A percentile compares a stretch with the other conserved stretches of the same genome.
These are phyloP conservation scores for Fusarium stilboides DNA, from an alignment of 2,329 filamentous ascomycete genomes.

Conservation along the genomic window DNA sequence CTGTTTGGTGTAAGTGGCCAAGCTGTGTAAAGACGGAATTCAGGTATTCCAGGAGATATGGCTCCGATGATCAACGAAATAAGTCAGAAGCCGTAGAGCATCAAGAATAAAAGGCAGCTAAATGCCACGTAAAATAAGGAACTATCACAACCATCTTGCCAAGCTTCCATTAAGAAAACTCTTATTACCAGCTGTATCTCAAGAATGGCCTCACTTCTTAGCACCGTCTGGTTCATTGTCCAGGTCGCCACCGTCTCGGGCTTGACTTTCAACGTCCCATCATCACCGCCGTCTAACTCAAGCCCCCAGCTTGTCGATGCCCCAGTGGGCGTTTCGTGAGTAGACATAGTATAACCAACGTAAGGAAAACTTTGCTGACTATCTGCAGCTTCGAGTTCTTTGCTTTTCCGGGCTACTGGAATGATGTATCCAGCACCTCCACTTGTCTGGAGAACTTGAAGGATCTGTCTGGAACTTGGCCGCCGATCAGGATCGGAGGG, in stretches of 20 bases:
- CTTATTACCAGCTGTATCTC: accelerated
- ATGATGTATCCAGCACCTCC: not conserved
- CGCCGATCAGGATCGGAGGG: not conserved
- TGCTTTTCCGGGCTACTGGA: not conserved
- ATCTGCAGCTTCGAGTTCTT: not conserved
- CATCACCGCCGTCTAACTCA: not conserved
- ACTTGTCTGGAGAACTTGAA: not conserved
- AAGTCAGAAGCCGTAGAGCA: not conserved
- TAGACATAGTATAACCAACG: accelerated
- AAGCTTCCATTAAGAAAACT: not conserved
- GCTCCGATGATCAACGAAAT: not conserved
- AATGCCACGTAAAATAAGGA: not conserved
- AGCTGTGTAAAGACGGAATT: not conserved
- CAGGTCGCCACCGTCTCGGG: not conserved
- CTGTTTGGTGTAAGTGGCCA: too few species aligned
- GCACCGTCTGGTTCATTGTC: not conserved
- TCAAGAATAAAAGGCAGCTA: not conserved
- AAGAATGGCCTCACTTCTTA: not conserved
- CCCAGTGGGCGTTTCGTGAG: slow-evolving; percentile 1
- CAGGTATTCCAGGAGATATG: too few species aligned
- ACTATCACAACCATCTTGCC: not conserved
- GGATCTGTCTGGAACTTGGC: slow-evolving; percentile 3
- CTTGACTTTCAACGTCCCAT: not conserved
- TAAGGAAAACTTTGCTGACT: accelerated
- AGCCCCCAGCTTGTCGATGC: not conserved